A percentile compares a stretch with the other conserved stretches of the same genome.
These are phyloP conservation scores for Sphagnum contortum DNA, from an alignment of 225 moss, liverwort and hornwort species.

Conservation along the genomic window DNA sequence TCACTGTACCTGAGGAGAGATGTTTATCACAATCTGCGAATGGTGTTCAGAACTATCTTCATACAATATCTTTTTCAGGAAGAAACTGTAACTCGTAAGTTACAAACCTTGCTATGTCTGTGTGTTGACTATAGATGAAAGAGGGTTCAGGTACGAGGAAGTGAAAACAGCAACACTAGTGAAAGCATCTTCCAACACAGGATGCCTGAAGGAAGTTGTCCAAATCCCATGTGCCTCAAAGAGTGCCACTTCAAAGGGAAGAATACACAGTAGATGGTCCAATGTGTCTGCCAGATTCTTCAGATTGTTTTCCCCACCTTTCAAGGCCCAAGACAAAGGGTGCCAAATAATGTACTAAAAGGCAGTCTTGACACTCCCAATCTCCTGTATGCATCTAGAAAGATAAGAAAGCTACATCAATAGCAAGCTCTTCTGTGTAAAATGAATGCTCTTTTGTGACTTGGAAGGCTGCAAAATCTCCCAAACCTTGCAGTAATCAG, in stretches of 20 bases:
- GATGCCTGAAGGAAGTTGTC: conserved; percentile 93
- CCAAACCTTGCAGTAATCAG: too few species aligned
- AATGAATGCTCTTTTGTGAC: too few species aligned
- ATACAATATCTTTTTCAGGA: too few species aligned
- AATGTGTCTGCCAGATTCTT: conserved; percentile 57
- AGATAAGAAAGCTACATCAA: background rate
- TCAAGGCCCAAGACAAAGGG: conserved; percentile 99
- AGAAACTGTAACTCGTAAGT: too few species aligned
- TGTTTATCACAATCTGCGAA: too few species aligned
- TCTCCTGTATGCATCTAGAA: conserved; percentile 55
- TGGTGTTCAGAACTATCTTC: too few species aligned
- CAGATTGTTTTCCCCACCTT: conserved; percentile 77
- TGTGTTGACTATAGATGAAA: conserved; percentile 1
- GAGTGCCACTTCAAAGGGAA: conserved; percentile 80
- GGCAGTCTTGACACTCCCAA: conserved; percentile 45
- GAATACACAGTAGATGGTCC: conserved; percentile 82
- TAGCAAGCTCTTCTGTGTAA: too few species aligned
- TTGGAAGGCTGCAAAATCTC: too few species aligned
- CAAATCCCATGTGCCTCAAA: conserved; percentile 77
- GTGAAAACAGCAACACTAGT: conserved; percentile 77
- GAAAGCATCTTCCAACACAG: conserved; percentile 69
- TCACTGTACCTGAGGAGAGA: too few species aligned
- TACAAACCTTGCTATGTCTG: too few species aligned
- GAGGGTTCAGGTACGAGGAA: conserved; percentile 63
- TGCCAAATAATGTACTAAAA: conserved; percentile 77